phyloP scores from a whole-genome alignment of 2,329 filamentous ascomycete genomes.

The Cytospora leucostoma region DNA sequence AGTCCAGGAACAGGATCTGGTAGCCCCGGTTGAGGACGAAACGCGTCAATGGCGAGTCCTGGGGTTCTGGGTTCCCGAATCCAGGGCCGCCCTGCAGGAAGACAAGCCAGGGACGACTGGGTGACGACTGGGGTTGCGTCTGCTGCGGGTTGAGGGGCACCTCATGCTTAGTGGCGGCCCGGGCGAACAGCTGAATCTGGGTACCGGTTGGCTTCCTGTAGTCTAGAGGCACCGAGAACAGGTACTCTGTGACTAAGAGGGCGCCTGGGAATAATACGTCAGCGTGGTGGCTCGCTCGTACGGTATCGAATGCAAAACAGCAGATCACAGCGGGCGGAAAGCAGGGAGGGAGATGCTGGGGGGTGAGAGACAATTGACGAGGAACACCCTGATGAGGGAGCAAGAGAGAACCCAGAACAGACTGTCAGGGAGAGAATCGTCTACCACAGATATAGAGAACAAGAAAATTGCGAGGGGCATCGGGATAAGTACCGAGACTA shows the following conservation, averaged over 20 bases:
- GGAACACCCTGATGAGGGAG: not conserved
- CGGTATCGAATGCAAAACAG: not conserved
- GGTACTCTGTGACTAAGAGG: conserved; percentile 75
- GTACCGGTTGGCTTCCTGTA: conserved; percentile 63
- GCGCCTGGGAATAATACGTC: conserved; percentile 56
- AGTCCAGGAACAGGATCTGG: conserved; percentile 84
- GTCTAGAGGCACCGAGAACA: conserved; percentile 85
- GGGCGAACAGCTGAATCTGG: conserved; percentile 74
- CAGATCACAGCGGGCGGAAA: not conserved
- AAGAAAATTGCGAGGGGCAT: not conserved
- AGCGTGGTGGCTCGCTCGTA: not conserved
- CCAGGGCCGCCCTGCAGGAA: conserved; percentile 89
- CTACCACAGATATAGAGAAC: not conserved
- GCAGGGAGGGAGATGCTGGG: not conserved
- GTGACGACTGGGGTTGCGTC: conserved; percentile 27
- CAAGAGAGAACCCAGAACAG: not conserved
- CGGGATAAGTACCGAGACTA: not conserved
- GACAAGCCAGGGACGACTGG: conserved; percentile 45
- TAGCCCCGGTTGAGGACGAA: conserved; percentile 77
- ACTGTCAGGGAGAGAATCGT: not conserved
- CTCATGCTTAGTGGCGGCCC: conserved; percentile 69
- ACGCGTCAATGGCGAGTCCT: conserved; percentile 71
- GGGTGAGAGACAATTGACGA: not conserved
- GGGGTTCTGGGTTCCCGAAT: conserved; percentile 72
- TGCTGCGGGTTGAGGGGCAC: conserved; percentile 54